Conservation (phyloP, 495 filamentous ascomycete species). For the Penicillium antarcticum region DNA sequence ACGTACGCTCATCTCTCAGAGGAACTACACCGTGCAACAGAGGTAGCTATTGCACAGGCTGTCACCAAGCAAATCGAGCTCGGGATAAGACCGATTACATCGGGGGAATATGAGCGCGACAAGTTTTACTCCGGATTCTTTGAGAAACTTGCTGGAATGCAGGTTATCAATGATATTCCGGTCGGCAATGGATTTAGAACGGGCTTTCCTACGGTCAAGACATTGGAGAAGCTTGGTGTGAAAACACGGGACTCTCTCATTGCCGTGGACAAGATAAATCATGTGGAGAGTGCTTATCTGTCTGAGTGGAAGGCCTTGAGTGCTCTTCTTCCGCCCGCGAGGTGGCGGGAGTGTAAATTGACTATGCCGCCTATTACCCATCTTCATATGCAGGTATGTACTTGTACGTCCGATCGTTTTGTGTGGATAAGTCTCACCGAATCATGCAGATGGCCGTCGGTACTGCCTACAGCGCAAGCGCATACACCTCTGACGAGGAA, state of each 20-base stretch:
- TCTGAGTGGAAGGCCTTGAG: constrained; percentile 18
- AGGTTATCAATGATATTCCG: constrained; percentile 10
- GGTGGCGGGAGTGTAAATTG: constrained; percentile 22
- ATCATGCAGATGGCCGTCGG: constrained; percentile 7
- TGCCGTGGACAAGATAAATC: constrained; percentile 7
- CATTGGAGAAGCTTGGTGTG: constrained; percentile 2
- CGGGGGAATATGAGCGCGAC: constrained; percentile 21
- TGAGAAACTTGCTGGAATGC: constrained; percentile 11
- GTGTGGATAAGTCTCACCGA: background rate
- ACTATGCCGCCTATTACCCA: constrained; percentile 20
- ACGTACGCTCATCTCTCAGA: constrained; percentile 4
- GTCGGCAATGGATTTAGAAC: constrained; percentile 5
- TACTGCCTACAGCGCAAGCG: constrained; percentile 2
- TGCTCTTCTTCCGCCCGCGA: constrained; percentile 4
- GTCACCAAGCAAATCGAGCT: constrained; percentile 16
- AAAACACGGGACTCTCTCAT: constrained; percentile 3
- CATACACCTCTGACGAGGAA: constrained; percentile 9
- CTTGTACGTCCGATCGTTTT: background rate
- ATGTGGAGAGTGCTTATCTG: constrained; percentile 12
- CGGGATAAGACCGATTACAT: constrained; percentile 15
- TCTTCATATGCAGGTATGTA: constrained; percentile 17
- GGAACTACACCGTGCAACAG: background rate
- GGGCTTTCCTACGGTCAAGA: constrained; percentile 6
- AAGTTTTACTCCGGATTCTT: constrained; percentile 23
- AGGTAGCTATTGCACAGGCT: constrained; percentile 9